phyloP scores from a whole-genome alignment of 1,284 basidiomycete genomes.

The Neonothopanus nambi region DNA sequence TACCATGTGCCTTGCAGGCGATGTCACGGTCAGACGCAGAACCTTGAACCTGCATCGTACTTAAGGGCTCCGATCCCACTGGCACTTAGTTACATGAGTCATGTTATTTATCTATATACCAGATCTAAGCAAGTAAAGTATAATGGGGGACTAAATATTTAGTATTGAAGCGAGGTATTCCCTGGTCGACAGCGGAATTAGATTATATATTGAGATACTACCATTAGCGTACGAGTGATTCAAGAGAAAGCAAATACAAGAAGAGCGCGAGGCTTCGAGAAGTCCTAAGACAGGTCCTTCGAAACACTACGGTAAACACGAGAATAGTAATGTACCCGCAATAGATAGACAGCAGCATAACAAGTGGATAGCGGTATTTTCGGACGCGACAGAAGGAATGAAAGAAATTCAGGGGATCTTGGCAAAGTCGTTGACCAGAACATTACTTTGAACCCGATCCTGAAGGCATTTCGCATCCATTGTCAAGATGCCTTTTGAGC shows the following conservation, averaged over 20 bases:
- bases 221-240: not conserved
- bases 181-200: not conserved
- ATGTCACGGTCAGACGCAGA: no score
- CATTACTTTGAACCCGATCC: not conserved
- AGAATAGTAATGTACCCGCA: no score
- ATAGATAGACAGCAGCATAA: no score
- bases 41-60: no score
- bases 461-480: slow-evolving; percentile 17
- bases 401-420: not conserved
- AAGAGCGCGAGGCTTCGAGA: not conserved
- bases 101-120: no score
- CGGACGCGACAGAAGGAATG: not conserved
- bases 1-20: no score
- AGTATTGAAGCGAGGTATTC: no score
- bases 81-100: no score
- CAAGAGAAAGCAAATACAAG: not conserved
- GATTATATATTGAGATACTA: not conserved
- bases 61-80: no score
- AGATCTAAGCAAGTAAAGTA: no score
- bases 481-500: slow-evolving; percentile 47
- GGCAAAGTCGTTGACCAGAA: not conserved
- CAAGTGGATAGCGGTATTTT: no score
- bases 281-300: not conserved
- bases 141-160: no score
- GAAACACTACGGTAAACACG: not conserved